Evolutionary conservation across 306 rosid genomes (phyloP), one percentile per base, ranked within the genome.

Genomic region (Prunus dulcis): DNA sequence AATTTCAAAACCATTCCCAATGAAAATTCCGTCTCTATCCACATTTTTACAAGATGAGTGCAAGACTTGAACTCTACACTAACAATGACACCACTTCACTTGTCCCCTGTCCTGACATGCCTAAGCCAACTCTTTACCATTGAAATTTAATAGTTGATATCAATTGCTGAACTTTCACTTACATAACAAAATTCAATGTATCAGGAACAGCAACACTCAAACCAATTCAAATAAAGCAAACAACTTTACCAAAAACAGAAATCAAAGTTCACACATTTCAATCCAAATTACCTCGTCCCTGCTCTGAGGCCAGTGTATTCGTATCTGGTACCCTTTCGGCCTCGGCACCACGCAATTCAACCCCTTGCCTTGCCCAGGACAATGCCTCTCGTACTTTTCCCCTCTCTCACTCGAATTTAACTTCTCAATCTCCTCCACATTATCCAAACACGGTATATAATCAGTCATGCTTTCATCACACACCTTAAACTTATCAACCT

Each of bases 361-460:
- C 66, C 82, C 85, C 76, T 81, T 83, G 30, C 63, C 87, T 76
- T 76, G 28, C 20, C 69, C 78, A 0, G 96, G 96, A 46, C 97
- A 94, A 82, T 94, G 98, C 52, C 98, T 72, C 78, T 90, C 97
- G 55, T 73, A 91, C 76, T 75, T 91, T 73, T 87, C 93, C 68
- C 92, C 90, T 74, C 71, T 84, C 69, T 64, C 77, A 5, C 83
- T 82, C 28, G 78, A 84, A n/a, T 68, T 82, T 46, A 82, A 61
- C 78, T 66, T 80, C 53, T 34, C 11, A 45, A 86, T 84, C 75
- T 34, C 89, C 71, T 87, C 87, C 64, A 5, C 81, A 71, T 91
- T 89, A 64, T 94, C 97, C 88, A 91, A 75, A 82, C 98, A 91
- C 32, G 97, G 98, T 80, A 94, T 79, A 58, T 81, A 90, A 73